Evolutionary conservation across 139 green algal species (phyloP).

Genomic region (Pycnococcus provasolii): DNA sequence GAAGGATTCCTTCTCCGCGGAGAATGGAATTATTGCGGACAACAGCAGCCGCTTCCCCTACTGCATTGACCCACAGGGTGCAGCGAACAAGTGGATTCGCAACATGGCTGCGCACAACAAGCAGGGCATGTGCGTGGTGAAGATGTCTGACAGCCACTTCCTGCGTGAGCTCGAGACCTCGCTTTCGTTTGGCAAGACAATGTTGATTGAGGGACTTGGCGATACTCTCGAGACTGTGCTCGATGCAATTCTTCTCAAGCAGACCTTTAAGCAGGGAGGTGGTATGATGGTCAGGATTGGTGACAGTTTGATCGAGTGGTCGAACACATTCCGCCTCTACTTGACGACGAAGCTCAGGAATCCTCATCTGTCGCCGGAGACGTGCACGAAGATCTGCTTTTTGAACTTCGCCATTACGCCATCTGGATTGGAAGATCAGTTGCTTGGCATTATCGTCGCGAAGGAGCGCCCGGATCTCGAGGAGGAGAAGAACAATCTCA

Average conservation of each 20-base stretch:
- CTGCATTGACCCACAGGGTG: constrained; percentile 39
- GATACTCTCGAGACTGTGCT: constrained; percentile 39
- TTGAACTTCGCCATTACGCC: constrained; percentile 69
- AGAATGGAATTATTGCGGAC: constrained; percentile 49
- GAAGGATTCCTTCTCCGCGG: constrained; percentile 55
- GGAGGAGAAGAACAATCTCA: constrained; percentile 47
- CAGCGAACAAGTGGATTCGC: constrained; percentile 44
- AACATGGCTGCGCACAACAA: constrained; percentile 37
- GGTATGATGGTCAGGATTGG: constrained; percentile 34
- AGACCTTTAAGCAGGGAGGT: constrained; percentile 39
- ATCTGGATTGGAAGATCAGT: constrained; percentile 55
- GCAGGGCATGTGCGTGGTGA: constrained; percentile 30
- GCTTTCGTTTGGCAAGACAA: constrained; percentile 38
- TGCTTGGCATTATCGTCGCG: constrained; percentile 57
- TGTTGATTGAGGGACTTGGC: constrained; percentile 43
- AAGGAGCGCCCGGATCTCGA: constrained; percentile 58
- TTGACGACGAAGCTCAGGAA: constrained; percentile 48
- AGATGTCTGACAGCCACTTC: constrained; percentile 37
- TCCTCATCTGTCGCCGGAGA: constrained; percentile 42
- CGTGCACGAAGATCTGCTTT: constrained; percentile 41
- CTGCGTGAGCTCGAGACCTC: constrained; percentile 40
- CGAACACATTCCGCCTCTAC: constrained; percentile 38
- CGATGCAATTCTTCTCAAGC: constrained; percentile 41
- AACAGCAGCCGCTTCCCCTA: constrained; percentile 34
- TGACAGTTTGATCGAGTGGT: constrained; percentile 37